These are phyloP conservation scores for Bjerkandera adusta DNA, from an alignment of 1,284 basidiomycete species.

Conservation along the genomic window DNA sequence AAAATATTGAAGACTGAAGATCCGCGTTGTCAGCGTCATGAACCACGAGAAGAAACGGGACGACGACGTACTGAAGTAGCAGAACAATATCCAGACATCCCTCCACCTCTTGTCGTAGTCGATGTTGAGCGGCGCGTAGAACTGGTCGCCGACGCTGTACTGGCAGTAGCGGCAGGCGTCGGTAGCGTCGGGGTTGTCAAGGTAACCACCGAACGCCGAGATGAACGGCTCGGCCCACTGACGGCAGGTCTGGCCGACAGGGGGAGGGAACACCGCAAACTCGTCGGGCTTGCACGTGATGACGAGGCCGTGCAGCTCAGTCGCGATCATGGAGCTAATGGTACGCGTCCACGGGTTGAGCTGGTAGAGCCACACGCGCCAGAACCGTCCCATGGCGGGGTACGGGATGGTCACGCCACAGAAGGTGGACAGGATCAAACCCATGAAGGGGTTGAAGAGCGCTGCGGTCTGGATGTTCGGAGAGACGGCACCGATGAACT, in stretches of 20 bases:
- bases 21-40: background rate
- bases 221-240: conserved; percentile 74
- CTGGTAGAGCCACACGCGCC: conserved; percentile 75
- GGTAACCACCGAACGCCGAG: conserved; percentile 67
- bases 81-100: conserved; percentile 71
- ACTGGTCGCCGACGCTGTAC: conserved; percentile 69
- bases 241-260: conserved; percentile 71
- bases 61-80: conserved; percentile 54
- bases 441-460: conserved; percentile 78
- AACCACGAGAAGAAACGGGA: background rate
- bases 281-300: conserved; percentile 71
- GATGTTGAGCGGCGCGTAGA: conserved; percentile 70
- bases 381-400: conserved; percentile 67
- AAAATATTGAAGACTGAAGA: conserved; percentile 66
- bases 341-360: conserved; percentile 71
- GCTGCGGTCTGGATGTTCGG: conserved; percentile 77
- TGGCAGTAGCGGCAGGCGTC: conserved; percentile 72
- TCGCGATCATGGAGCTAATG: conserved; percentile 74
- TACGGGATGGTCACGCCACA: conserved; percentile 83
- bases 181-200: conserved; percentile 70
- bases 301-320: conserved; percentile 73
- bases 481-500: conserved; percentile 73
- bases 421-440: conserved; percentile 67
- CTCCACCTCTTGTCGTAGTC: conserved; percentile 65
- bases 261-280: conserved; percentile 70